These are phyloP conservation scores for Trichoderma sp. DNA, from an alignment of 2,329 filamentous ascomycete genomes.

Conservation along the genomic window DNA sequence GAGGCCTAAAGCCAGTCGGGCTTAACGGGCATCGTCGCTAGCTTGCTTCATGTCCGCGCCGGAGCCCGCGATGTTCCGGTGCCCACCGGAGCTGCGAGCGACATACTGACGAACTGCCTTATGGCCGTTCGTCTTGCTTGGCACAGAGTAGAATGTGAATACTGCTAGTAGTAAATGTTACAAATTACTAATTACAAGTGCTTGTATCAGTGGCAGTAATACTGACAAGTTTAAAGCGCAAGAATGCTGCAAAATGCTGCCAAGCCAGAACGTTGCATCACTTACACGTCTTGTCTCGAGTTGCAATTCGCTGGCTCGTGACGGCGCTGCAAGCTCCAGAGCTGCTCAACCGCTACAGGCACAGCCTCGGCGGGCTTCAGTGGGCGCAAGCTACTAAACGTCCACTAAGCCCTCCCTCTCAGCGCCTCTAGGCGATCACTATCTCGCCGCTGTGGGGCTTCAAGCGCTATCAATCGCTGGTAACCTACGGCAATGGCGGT, in stretches of 20 bases:
- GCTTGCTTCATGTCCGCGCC: conserved; percentile 5
- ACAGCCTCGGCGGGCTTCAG: conserved; percentile 12
- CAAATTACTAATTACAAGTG: not conserved
- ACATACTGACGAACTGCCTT: not conserved
- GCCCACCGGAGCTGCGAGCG: conserved; percentile 9
- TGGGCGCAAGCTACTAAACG: conserved; percentile 2
- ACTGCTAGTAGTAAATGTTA: not conserved
- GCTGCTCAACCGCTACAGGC: not conserved
- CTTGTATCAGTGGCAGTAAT: not conserved
- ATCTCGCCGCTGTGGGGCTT: conserved; percentile 13
- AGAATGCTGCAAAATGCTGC: not conserved
- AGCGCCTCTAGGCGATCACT: conserved; percentile 10
- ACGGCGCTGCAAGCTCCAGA: not conserved
- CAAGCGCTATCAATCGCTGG: not conserved
- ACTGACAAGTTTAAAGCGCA: not conserved
- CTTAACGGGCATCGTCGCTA: not conserved
- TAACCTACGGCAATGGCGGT: conserved; percentile 21
- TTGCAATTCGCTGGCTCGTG: not conserved
- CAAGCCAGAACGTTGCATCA: not conserved
- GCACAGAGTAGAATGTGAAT: not conserved
- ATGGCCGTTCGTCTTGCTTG: not conserved
- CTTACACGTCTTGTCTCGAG: not conserved
- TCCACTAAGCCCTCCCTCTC: conserved; percentile 11
- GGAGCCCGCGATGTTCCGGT: conserved; percentile 30
- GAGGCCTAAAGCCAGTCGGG: conserved; percentile 11